Base-by-base conservation (phyloP, 2,329 filamentous ascomycete species). In the Plectosphaerella sp. region DNA sequence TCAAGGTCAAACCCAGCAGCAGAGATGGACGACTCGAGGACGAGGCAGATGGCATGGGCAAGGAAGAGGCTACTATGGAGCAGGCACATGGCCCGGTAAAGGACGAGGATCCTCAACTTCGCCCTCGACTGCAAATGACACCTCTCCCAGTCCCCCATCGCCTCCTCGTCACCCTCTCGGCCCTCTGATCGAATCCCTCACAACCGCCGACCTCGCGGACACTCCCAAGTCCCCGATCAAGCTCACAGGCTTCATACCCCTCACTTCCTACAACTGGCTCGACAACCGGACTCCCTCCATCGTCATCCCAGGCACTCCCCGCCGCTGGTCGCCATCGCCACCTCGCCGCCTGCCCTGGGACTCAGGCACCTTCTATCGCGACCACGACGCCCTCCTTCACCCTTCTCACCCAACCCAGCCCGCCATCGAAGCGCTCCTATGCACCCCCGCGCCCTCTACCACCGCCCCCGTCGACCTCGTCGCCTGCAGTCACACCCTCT, bases 401-500 rank as follows among this genome's bases (percentile, higher is more conserved):
- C 73, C 79, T 2, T 58, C 60, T 3, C 74, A 81, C 58, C 78
- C 79, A 0, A 67, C 77, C 18, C 78, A 82, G 51, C 74, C 81
- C 1, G 69, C 75, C 0, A 68, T 81, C 7, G 58, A 69, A 24
- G 68, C 75, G 1, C 55, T 77, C 2, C 46, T 48, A 7, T 18
- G 18, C 11, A 48, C 33, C 5, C 33, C 18, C 15, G 14, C 37
- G 46, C 16, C 46, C 5, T 48, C 46, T 18, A 10, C 37, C 18
- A 25, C 20, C 14, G 33, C 33, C 18, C 46, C 48, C 15, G 39
- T 85, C 35, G 79, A 88, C 58, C 58, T 89, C 2, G 72, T 84
- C 33, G 80, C 72, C 0, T 89, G 85, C 53, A 74, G 74, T 0
- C 86, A 77, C 57, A 86, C 82, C 0, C 54, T 88, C 0, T 79